phyloP scores from a whole-genome alignment of 306 rosid genomes.

The Fagus crenata region DNA sequence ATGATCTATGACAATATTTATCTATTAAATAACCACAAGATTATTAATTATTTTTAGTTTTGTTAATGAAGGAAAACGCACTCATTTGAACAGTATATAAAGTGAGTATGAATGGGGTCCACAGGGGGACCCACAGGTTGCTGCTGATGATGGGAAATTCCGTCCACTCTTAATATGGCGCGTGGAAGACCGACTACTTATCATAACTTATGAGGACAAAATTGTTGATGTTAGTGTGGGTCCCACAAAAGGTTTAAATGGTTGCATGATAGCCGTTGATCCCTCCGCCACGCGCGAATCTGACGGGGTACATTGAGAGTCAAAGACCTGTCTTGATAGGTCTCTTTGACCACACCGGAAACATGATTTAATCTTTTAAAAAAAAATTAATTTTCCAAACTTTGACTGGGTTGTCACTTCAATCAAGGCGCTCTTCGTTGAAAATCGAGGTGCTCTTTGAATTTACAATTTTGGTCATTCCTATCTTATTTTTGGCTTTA shows the following conservation, averaged over 20 bases:
- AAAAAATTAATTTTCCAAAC: conserved; percentile 34
- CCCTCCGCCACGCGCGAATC: conserved; percentile 5
- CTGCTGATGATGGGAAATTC: neutral
- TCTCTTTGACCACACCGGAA: conserved; percentile 52
- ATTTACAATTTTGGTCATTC: conserved; percentile 40
- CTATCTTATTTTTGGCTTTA: neutral
- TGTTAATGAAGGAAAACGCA: neutral
- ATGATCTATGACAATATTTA: no score
- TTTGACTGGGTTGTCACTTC: conserved; percentile 84
- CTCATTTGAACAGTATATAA: neutral
- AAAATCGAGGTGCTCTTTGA: conserved; percentile 26
- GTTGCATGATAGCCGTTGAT: conserved; percentile 34
- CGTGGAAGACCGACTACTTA: conserved; percentile 11
- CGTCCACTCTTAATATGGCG: conserved; percentile 20
- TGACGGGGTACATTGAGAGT: conserved; percentile 35
- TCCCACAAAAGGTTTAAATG: conserved; percentile 7
- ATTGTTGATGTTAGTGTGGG: conserved; percentile 51
- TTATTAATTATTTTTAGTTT: no score
- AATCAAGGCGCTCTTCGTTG: conserved; percentile 71
- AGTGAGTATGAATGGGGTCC: neutral
- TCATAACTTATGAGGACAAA: conserved; percentile 12
- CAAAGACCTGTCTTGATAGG: conserved; percentile 59
- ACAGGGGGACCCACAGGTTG: no score
- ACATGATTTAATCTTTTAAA: conserved; percentile 25
- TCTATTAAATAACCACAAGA: no score